These are phyloP conservation scores for Penicillium sp. DNA, from an alignment of 2,329 filamentous ascomycete species.

Conservation along the genomic window DNA sequence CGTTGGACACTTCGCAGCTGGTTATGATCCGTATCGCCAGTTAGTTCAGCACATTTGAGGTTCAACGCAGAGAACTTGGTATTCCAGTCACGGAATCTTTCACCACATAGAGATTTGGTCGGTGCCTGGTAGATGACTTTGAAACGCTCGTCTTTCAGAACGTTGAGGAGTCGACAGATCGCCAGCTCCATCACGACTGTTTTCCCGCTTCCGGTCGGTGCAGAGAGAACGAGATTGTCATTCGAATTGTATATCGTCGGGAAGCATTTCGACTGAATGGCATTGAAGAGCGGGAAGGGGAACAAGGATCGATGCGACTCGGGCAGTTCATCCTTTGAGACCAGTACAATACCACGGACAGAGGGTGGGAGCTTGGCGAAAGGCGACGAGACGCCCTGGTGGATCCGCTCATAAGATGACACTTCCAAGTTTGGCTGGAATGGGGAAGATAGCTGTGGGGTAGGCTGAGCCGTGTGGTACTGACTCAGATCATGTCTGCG, in stretches of 20 bases:
- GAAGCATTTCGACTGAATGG: constrained; percentile 79
- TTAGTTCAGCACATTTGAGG: constrained; percentile 71
- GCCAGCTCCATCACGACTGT: constrained; percentile 79
- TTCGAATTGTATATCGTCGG: constrained; percentile 61
- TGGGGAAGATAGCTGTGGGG: neutral
- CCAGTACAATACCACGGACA: constrained; percentile 59
- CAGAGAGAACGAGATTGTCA: constrained; percentile 75
- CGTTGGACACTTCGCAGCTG: constrained; percentile 68
- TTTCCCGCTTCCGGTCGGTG: constrained; percentile 83
- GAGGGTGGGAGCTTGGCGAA: constrained; percentile 32
- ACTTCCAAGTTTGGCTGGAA: neutral
- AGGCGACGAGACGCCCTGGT: neutral
- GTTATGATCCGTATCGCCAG: constrained; percentile 70
- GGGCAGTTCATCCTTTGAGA: constrained; percentile 61
- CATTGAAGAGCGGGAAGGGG: constrained; percentile 73
- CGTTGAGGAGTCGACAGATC: constrained; percentile 67
- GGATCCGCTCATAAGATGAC: neutral
- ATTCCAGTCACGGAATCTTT: constrained; percentile 74
- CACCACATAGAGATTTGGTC: constrained; percentile 77
- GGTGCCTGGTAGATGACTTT: constrained; percentile 85
- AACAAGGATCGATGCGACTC: constrained; percentile 70
- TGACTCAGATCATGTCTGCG: neutral
- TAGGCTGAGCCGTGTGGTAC: neutral
- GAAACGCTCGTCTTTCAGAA: constrained; percentile 58
- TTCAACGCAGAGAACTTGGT: constrained; percentile 68